These are phyloP conservation scores for Funneliformis geosporum DNA, from an alignment of 192 early-diverging fungal genomes.

Conservation along the genomic window DNA sequence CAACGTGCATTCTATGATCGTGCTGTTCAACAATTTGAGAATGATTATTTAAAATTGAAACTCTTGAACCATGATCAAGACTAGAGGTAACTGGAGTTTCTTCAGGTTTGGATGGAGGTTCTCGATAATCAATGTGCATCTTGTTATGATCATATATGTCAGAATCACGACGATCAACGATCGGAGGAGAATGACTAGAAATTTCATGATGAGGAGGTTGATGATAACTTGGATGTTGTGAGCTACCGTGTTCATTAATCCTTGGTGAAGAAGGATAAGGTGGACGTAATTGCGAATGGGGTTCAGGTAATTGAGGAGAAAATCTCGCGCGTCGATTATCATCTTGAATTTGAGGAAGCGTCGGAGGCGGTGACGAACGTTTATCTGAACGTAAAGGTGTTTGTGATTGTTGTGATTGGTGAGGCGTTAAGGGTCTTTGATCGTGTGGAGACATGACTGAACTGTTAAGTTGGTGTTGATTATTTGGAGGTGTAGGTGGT, in stretches of 20 bases:
- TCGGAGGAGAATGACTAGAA: not conserved
- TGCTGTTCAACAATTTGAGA: not conserved
- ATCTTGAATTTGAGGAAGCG: constrained; percentile 30
- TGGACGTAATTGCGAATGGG: constrained; percentile 5
- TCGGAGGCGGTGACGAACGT: constrained; percentile 16
- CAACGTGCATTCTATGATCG: constrained; percentile 9
- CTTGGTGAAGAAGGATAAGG: constrained; percentile 14
- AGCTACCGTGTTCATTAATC: constrained; percentile 16
- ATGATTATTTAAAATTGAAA: not conserved
- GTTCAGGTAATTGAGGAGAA: constrained; percentile 29
- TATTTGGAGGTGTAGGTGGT: constrained; percentile 28
- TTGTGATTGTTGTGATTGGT: constrained; percentile 15
- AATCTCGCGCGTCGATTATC: not conserved
- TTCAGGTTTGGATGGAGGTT: constrained; percentile 10
- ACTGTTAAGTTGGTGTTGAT: constrained; percentile 5
- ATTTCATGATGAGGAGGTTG: constrained; percentile 19
- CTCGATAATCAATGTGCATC: constrained; percentile 18
- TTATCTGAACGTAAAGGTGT: constrained; percentile 21
- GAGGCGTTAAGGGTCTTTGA: not conserved
- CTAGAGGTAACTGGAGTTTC: not conserved
- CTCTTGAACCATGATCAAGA: not conserved
- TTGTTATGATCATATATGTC: constrained; percentile 29
- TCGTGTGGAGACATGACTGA: constrained; percentile 25
- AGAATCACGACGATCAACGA: constrained; percentile 30
- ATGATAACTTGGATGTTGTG: constrained; percentile 4